Evolutionary conservation across 306 rosid species (phyloP).

Genomic region (Citrullus colocynthis): DNA sequence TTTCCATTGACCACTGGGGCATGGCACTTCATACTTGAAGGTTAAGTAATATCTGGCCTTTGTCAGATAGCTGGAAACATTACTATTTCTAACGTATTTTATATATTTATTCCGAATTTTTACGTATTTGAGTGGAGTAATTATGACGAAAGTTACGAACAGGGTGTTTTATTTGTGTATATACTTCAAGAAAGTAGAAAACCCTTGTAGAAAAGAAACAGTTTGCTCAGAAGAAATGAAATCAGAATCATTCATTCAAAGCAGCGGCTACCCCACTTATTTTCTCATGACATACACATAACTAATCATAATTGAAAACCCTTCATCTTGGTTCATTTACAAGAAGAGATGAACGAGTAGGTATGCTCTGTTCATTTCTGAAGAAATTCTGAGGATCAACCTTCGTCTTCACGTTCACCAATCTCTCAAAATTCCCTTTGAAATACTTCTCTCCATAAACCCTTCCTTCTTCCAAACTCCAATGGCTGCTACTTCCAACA

Average conservation of each 20-base stretch:
- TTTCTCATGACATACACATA: not conserved
- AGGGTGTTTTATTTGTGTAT: too few species aligned
- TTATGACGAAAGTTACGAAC: too few species aligned
- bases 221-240: too few species aligned
- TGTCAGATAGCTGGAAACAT: too few species aligned
- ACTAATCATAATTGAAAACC: not conserved
- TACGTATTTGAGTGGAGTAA: too few species aligned
- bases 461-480: not conserved
- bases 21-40: too few species aligned
- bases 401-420: constrained; percentile 13
- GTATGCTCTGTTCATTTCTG: constrained; percentile 26
- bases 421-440: constrained; percentile 14
- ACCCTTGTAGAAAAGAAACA: too few species aligned
- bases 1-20: not conserved
- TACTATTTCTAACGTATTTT: too few species aligned
- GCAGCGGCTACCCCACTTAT: not conserved
- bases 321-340: not conserved
- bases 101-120: too few species aligned
- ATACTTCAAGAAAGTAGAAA: too few species aligned
- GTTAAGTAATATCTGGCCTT: too few species aligned
- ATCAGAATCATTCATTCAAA: not conserved
- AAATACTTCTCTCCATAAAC: constrained; percentile 23
- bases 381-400: constrained; percentile 26
- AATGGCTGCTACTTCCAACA: constrained; percentile 19
- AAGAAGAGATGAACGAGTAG: not conserved